phyloP scores from a whole-genome alignment of 2,329 filamentous ascomycete genomes.

The Trichoderma brevicompactum region DNA sequence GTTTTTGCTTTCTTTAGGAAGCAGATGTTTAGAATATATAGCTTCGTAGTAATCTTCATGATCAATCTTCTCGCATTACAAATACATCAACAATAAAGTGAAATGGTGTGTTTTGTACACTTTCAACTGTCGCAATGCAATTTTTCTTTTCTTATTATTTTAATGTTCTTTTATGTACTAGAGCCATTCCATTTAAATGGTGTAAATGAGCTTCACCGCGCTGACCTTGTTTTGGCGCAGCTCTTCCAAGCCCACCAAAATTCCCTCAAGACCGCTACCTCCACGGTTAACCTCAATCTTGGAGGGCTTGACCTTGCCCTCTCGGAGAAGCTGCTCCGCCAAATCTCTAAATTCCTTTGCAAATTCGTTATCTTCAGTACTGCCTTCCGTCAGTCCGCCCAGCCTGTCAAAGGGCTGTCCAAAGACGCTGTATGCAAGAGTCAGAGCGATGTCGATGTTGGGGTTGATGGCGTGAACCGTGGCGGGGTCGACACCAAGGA shows the following conservation, averaged over 20 bases:
- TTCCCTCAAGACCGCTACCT: slow-evolving; percentile 30
- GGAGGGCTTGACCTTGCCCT: slow-evolving; percentile 46
- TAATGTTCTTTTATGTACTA: background rate
- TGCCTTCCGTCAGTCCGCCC: slow-evolving; percentile 32
- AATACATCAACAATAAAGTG: too few species aligned
- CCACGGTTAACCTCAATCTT: slow-evolving; percentile 35
- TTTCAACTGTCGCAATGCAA: background rate
- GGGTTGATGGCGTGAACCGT: slow-evolving; percentile 35
- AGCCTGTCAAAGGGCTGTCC: slow-evolving; percentile 42
- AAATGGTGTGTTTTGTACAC: too few species aligned
- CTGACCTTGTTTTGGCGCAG: slow-evolving; percentile 23
- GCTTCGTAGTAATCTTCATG: background rate
- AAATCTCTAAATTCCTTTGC: slow-evolving; percentile 45
- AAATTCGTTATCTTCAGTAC: slow-evolving; percentile 42
- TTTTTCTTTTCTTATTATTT: background rate
- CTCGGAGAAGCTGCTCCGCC: slow-evolving; percentile 40
- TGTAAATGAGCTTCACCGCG: slow-evolving; percentile 27
- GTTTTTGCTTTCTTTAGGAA: background rate
- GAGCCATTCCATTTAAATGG: background rate
- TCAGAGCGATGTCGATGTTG: slow-evolving; percentile 40
- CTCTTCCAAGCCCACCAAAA: slow-evolving; percentile 42
- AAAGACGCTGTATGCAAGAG: slow-evolving; percentile 48
- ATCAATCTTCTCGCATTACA: too few species aligned
- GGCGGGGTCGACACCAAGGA: slow-evolving; percentile 42
- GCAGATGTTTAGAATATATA: background rate